Percentiles rank a stretch among this genome's conserved stretches.
Evolutionary conservation across 441 rosid genomes (phyloP).

Genomic region (Capsella rubella): DNA sequence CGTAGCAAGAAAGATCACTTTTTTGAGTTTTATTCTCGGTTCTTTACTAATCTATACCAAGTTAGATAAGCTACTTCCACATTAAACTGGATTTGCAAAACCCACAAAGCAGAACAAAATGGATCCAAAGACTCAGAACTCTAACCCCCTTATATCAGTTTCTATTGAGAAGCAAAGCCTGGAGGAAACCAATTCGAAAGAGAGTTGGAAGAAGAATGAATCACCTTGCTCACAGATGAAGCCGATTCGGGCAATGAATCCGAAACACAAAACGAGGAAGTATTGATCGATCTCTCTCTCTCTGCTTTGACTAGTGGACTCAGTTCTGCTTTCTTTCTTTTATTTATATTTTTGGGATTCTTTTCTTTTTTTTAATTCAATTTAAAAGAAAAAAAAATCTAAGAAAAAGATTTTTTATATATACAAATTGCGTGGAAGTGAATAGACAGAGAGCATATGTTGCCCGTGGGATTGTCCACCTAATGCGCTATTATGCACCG

Average conservation of each 20-base stretch:
- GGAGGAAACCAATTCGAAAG: background rate
- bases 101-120: background rate
- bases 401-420: background rate
- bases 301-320: slow-evolving; percentile 25
- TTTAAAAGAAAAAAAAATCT: background rate
- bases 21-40: background rate
- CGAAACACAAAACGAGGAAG: background rate
- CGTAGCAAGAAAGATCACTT: background rate
- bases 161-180: slow-evolving; percentile 1
- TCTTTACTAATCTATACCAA: background rate
- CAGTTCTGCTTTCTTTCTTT: slow-evolving; percentile 17
- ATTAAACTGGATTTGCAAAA: background rate
- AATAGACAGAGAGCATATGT: slow-evolving; percentile 25
- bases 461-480: slow-evolving; percentile 31
- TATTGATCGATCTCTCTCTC: slow-evolving; percentile 13
- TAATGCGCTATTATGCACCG: slow-evolving; percentile 10
- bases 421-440: slow-evolving; percentile 18
- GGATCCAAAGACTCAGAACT: background rate
- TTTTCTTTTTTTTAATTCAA: too few relatives aligned
- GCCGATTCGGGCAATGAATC: background rate
- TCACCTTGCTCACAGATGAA: background rate
- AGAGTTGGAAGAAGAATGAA: background rate
- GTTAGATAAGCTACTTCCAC: background rate
- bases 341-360: background rate
- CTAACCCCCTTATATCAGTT: background rate